A percentile compares a stretch with the other conserved stretches of the same genome.
Evolutionary conservation across 2,329 filamentous ascomycete species (phyloP).

Genomic region (Fusarium mangiferae): DNA sequence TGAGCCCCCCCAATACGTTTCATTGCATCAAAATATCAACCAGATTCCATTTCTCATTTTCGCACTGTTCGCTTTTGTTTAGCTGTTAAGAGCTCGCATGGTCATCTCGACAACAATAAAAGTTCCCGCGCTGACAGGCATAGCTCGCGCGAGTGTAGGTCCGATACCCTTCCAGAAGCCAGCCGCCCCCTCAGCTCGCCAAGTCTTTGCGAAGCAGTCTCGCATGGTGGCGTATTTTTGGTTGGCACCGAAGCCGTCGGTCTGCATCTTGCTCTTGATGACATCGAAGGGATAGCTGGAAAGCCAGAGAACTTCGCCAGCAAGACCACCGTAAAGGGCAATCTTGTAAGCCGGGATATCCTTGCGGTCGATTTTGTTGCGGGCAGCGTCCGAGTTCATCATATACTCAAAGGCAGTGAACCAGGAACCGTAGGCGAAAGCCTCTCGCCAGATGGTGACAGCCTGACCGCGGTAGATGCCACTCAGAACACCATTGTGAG

Average conservation of each 20-base stretch:
- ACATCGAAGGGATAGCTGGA: slow-evolving; percentile 96
- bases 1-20: slow-evolving; percentile 5
- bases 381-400: slow-evolving; percentile 88
- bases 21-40: slow-evolving; percentile 1
- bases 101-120: slow-evolving; percentile 85
- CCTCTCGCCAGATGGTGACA: slow-evolving; percentile 89
- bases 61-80: neutral
- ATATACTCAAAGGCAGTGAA: slow-evolving; percentile 95
- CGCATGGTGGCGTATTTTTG: slow-evolving; percentile 84
- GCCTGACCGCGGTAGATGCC: slow-evolving; percentile 89
- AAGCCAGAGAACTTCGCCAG: slow-evolving; percentile 94
- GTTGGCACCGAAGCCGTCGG: slow-evolving; percentile 82
- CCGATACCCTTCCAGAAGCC: slow-evolving; percentile 97
- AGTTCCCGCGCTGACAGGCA: slow-evolving; percentile 98
- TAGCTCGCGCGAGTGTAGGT: slow-evolving; percentile 90
- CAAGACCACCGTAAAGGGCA: slow-evolving; percentile 90
- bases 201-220: slow-evolving; percentile 89
- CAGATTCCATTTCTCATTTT: neutral
- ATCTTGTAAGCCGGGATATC: slow-evolving; percentile 87
- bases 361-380: slow-evolving; percentile 79
- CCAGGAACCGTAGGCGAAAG: slow-evolving; percentile 95
- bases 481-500: slow-evolving; percentile 69
- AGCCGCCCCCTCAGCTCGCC: slow-evolving; percentile 75
- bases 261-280: slow-evolving; percentile 99
- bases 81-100: slow-evolving; percentile 67